Evolutionary conservation across 257 asterid genomes (phyloP), one percentile per base, ranked within the genome.

Genomic region (Eustoma russellianum): DNA sequence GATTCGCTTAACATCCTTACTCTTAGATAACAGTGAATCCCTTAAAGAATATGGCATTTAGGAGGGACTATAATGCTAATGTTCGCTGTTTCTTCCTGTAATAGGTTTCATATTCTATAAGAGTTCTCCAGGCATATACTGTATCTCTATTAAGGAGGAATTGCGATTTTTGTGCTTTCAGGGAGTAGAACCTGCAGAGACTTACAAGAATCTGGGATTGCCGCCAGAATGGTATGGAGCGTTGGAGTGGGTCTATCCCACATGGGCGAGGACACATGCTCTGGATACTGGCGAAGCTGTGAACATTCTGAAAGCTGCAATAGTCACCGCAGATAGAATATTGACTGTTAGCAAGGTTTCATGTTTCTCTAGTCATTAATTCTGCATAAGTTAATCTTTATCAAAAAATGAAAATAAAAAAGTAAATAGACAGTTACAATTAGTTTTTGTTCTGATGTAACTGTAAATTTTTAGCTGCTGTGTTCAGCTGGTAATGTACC

Each of bases 261-360:
- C 86, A 5, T 88, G 99, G 99, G 95, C 99, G 8, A 81, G 99
- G 62, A 73, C 83, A 3, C 98, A 92, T 59, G 98, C 98, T 50
- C 88, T 92, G 17, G 97, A 88, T 66, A 92, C 95, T n/a, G 98
- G 98, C 43, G 95, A 84, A 79, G 93, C 98, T 0, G 97, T 92
- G 59, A 92, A 92, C 63, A 76, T 85, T 59, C 73, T 92, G 65
- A 92, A 92, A 74, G 79, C 95, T 53, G 97, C 97, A 66, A 71
- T 92, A 15, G 88, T 88, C 61, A 79, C 94, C 40, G 90, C 99
- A 24, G 99, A 92, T 70, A 76, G 99, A 69, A 83, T 92, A 63
- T 66, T 88, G 64, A 83, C 99, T 45, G 99, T 92, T 64, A 92
- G 99, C 82, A 76, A 92, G 97, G 99, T 92, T 3, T 13, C 30